phyloP scores from a whole-genome alignment of 1,139 yeast species.

The Yamadazyma mexicana region DNA sequence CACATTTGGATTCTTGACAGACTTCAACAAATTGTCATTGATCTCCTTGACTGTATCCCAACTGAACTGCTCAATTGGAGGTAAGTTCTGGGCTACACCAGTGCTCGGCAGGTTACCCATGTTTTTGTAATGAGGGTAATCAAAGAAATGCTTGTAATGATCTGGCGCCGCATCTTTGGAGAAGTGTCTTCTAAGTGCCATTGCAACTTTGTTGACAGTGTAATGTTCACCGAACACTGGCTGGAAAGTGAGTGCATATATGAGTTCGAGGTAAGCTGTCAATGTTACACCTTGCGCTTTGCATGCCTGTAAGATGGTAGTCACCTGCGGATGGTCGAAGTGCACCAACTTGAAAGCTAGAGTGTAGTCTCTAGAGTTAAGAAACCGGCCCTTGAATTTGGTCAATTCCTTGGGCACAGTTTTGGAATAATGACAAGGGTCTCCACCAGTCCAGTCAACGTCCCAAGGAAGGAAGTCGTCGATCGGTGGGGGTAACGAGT shows the following conservation, averaged over 20 bases:
- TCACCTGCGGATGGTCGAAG: conserved; percentile 26
- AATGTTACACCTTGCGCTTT: conserved; percentile 32
- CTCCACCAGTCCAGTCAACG: conserved; percentile 25
- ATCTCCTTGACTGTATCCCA: conserved; percentile 35
- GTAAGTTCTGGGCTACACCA: conserved; percentile 30
- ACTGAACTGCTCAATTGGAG: conserved; percentile 31
- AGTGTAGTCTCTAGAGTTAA: conserved; percentile 21
- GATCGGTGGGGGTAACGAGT: conserved; percentile 37
- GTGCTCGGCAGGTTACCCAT: conserved; percentile 36
- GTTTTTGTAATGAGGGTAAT: conserved; percentile 23
- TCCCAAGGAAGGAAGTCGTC: conserved; percentile 28
- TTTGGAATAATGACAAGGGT: conserved; percentile 25
- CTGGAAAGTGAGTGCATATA: conserved; percentile 27
- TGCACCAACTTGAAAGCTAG: conserved; percentile 33
- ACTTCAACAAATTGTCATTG: conserved; percentile 20
- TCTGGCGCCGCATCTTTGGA: conserved; percentile 16
- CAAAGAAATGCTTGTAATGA: conserved; percentile 20
- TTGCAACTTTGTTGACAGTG: conserved; percentile 30
- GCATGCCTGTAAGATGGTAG: conserved; percentile 27
- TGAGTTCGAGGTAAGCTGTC: conserved; percentile 33
- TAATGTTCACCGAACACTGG: conserved; percentile 29
- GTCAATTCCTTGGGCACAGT: conserved; percentile 22
- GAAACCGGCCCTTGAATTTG: conserved; percentile 38
- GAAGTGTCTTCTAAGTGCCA: conserved; percentile 35
- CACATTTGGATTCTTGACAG: conserved; percentile 24